Percentiles rank a stretch among this genome's conserved stretches.
Conservation (phyloP, 805 yeast species). For the Ogataea polymorpha region DNA sequence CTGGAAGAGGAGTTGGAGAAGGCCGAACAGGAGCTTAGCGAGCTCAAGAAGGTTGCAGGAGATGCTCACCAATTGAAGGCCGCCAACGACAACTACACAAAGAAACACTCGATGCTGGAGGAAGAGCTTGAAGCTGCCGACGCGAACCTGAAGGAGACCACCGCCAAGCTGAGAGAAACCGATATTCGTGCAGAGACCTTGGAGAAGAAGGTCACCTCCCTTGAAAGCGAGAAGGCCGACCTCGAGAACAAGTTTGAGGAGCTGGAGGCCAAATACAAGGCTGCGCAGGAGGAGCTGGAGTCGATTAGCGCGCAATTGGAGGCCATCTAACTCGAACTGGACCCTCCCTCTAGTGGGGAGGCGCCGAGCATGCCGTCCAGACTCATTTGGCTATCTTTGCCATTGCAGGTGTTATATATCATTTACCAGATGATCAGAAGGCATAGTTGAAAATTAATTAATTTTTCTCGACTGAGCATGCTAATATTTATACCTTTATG, state of each 20-base stretch:
- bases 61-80: constrained; percentile 86
- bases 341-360: constrained; percentile 1
- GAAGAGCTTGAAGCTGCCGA: constrained; percentile 90
- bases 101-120: constrained; percentile 85
- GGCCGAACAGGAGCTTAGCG: constrained; percentile 68
- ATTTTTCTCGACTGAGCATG: constrained; percentile 2
- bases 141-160: constrained; percentile 85
- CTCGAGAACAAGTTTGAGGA: constrained; percentile 91
- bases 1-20: constrained; percentile 82
- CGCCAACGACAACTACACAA: constrained; percentile 84
- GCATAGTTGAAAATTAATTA: constrained; percentile 7
- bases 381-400: constrained; percentile 5
- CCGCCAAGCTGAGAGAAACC: constrained; percentile 89
- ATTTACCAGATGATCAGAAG: constrained; percentile 19
- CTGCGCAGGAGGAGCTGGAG: constrained; percentile 90
- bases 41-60: constrained; percentile 82
- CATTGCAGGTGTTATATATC: constrained; percentile 11
- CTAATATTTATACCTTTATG: not conserved
- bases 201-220: constrained; percentile 88
- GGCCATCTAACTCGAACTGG: constrained; percentile 41
- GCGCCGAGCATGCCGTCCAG: not conserved
- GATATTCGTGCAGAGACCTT: constrained; percentile 95
- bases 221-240: constrained; percentile 89
- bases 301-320: constrained; percentile 96
- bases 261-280: constrained; percentile 72